Conservation (phyloP, 140 eudicot genomes). For the Stevia rebaudiana region DNA sequence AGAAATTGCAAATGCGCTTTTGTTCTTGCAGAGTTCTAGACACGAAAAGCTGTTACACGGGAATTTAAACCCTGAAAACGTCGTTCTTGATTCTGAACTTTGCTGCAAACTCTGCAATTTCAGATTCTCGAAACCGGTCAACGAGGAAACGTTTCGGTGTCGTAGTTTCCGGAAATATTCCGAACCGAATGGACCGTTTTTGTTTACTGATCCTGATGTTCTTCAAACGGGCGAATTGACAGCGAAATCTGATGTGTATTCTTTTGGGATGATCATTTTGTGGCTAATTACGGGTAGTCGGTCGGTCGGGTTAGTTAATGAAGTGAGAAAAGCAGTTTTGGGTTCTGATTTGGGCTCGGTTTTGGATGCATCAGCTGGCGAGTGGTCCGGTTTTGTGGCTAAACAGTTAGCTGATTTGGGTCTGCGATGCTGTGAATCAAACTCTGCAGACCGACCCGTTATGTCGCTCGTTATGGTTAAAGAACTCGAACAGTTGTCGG, state of each 20-base stretch:
- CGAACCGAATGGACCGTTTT: slow-evolving; percentile 41
- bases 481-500: slow-evolving; percentile 62
- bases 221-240: slow-evolving; percentile 52
- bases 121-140: slow-evolving; percentile 42
- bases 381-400: slow-evolving; percentile 66
- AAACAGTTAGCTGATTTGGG: slow-evolving; percentile 63
- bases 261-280: slow-evolving; percentile 67
- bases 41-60: slow-evolving; percentile 69
- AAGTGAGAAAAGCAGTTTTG: slow-evolving; percentile 48
- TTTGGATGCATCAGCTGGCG: slow-evolving; percentile 76
- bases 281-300: slow-evolving; percentile 62
- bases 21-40: slow-evolving; percentile 53
- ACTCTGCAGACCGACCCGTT: slow-evolving; percentile 57
- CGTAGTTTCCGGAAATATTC: slow-evolving; percentile 54
- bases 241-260: slow-evolving; percentile 58
- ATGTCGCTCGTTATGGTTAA: slow-evolving; percentile 45
- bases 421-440: slow-evolving; percentile 61
- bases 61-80: slow-evolving; percentile 55
- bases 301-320: slow-evolving; percentile 36
- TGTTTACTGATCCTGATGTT: slow-evolving; percentile 65
- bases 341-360: slow-evolving; percentile 35
- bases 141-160: slow-evolving; percentile 50
- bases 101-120: slow-evolving; percentile 56
- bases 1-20: slow-evolving; percentile 61
- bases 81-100: slow-evolving; percentile 55